Conservation (phyloP, 139 green algal species). For the Coelastrella sp. region DNA sequence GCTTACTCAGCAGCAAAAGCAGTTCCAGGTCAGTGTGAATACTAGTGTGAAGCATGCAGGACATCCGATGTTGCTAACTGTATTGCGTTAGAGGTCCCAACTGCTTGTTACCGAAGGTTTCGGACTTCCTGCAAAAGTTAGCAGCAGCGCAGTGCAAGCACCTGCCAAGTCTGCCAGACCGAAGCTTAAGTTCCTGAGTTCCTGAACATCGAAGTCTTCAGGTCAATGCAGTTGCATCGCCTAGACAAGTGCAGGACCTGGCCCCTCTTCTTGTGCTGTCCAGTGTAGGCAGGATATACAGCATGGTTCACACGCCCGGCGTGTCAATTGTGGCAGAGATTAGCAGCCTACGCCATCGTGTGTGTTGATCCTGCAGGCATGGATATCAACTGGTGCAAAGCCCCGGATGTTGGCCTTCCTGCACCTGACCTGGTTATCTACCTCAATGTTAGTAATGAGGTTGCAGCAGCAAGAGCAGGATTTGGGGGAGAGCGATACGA, state of each 20-base stretch:
- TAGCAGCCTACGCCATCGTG: background rate
- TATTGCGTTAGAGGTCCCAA: background rate
- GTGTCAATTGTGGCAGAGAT: background rate
- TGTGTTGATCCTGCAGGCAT: conserved; percentile 56
- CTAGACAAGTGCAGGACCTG: too few relatives aligned
- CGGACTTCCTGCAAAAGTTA: background rate
- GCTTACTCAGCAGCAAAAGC: conserved; percentile 95
- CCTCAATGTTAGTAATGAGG: conserved; percentile 76
- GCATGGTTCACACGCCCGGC: too few relatives aligned
- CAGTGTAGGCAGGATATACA: too few relatives aligned
- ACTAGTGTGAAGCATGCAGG: background rate
- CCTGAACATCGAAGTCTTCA: too few relatives aligned
- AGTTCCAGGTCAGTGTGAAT: conserved; percentile 21
- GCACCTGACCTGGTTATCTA: conserved; percentile 91
- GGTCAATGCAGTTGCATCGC: too few relatives aligned
- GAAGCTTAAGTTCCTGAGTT: too few relatives aligned
- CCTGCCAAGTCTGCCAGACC: too few relatives aligned
- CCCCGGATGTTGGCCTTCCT: conserved; percentile 80
- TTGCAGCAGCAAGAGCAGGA: conserved; percentile 74
- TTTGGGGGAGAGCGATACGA: conserved; percentile 96
- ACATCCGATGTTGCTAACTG: background rate
- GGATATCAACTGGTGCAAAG: conserved; percentile 76
- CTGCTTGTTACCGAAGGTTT: too few relatives aligned
- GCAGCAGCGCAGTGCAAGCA: background rate
- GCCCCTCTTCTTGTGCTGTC: too few relatives aligned